Evolutionary conservation across 2,329 filamentous ascomycete species (phyloP), one percentile per base, ranked within the genome.

Genomic region (Penicillium sp.): DNA sequence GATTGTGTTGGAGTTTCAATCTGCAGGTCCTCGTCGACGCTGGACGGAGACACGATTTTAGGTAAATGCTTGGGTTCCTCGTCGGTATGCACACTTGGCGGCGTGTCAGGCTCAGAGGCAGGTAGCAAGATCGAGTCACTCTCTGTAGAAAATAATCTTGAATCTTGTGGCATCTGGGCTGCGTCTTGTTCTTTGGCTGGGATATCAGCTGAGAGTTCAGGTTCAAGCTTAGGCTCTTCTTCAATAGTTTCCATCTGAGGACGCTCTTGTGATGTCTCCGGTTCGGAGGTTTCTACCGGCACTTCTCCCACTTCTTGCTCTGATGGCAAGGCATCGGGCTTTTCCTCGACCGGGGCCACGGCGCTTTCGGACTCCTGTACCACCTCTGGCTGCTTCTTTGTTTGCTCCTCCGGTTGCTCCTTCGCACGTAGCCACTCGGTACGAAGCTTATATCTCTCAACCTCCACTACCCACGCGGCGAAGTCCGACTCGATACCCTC

Each of bases 401-500:
- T 30, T 15, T 40, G 34, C 57, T 17, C 12, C 27, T 32, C 37
- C 18, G 26, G 23, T 49, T 39, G 43, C 6, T 46, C 30, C 18
- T 61, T 59, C 27, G 61, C 52, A 24, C 61, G 63, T 27, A 57
- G 61, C 62, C 66, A 81, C 59, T 92, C 84, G 18, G 84, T 81
- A 59, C 90, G 84, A 43, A 87, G 78, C n/a, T 92, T 81, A 62
- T 83, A 86, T 53, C 81, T 81, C 65, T 95, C 90, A 26, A 89
- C 91, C 41, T 87, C 81, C 41, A 88, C 86, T 36, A 86, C 84
- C 94, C 94, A 99, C 20, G 86, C 82, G 7, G 85, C 84, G 70
- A 93, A 96, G 24, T 86, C 83, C 9, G 81, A 78, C 69, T 99
- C 94, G 4, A 95, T 78, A 0, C 75, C 73, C 69, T 97, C 94